Conservation (phyloP, 768 basidiomycete genomes). For the Amanita molliuscula region DNA sequence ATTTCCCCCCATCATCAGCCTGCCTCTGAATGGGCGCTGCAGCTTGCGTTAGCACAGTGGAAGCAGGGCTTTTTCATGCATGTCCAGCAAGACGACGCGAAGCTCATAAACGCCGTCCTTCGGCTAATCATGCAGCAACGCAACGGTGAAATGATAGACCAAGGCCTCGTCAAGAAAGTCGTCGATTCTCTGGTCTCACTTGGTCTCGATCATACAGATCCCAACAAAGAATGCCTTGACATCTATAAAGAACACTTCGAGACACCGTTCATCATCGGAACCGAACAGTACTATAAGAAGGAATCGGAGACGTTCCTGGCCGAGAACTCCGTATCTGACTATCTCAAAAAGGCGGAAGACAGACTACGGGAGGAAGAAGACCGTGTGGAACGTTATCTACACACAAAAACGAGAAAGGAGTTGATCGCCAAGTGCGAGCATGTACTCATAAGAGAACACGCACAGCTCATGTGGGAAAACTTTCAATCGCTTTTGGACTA, state of each 20-base stretch:
- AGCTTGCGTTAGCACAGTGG: constrained; percentile 96
- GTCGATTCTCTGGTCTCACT: constrained; percentile 97
- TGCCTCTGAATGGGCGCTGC: constrained; percentile 8
- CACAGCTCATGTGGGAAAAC: constrained; percentile 88
- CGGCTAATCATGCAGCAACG: constrained; percentile 87
- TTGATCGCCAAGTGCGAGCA: constrained; percentile 85
- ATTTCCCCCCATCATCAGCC: neutral
- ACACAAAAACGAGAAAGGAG: constrained; percentile 83
- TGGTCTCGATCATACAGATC: constrained; percentile 84
- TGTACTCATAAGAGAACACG: constrained; percentile 86
- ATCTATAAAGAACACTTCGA: constrained; percentile 95
- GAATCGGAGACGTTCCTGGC: constrained; percentile 92
- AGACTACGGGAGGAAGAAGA: constrained; percentile 93
- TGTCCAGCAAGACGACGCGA: constrained; percentile 71
- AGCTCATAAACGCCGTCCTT: constrained; percentile 80
- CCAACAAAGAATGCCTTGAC: constrained; percentile 90
- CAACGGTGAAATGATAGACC: constrained; percentile 93
- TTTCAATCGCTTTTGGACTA: constrained; percentile 90
- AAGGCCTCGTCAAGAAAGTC: constrained; percentile 93
- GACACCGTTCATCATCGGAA: constrained; percentile 76
- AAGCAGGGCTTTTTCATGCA: constrained; percentile 83
- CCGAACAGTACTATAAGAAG: constrained; percentile 86
- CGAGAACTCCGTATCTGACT: constrained; percentile 89
- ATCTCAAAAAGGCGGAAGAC: constrained; percentile 93
- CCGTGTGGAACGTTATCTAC: constrained; percentile 90